Conservation (phyloP, 2,329 filamentous ascomycete genomes). For the Cryphonectria nitschkei region DNA sequence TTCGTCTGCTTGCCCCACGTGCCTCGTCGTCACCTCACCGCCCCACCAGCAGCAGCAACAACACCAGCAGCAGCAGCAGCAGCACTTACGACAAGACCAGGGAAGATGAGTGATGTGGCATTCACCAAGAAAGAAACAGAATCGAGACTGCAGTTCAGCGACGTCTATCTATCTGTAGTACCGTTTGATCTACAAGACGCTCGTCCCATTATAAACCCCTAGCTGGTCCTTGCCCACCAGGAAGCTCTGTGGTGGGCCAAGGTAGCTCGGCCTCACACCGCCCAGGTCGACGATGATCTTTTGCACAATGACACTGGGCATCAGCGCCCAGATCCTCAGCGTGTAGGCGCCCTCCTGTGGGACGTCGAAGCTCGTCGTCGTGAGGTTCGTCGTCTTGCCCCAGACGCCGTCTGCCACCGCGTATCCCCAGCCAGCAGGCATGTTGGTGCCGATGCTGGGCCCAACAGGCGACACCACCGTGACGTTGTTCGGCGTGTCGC, state of each 20-base stretch:
- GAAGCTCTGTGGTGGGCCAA: conserved; percentile 62
- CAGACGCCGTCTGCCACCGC: conserved; percentile 52
- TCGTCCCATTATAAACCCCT: conserved; percentile 43
- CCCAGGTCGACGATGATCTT: conserved; percentile 61
- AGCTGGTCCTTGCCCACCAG: conserved; percentile 45
- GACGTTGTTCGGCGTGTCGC: conserved; percentile 36
- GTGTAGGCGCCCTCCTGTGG: conserved; percentile 50
- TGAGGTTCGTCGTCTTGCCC: conserved; percentile 49
- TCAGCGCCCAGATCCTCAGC: conserved; percentile 54
- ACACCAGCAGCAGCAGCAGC: neutral
- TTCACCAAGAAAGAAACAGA: neutral
- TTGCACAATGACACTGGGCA: conserved; percentile 58
- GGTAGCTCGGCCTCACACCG: conserved; percentile 56
- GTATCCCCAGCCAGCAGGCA: conserved; percentile 47
- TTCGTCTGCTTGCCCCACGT: neutral
- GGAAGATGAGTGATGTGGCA: neutral
- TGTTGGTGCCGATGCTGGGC: conserved; percentile 43
- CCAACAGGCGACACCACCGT: conserved; percentile 47
- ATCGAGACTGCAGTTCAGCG: neutral
- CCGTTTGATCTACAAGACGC: conserved; percentile 23
- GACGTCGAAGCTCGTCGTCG: conserved; percentile 49
- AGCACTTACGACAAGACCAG: neutral
- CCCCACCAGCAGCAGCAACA: neutral
- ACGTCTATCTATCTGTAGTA: neutral
- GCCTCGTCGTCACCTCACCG: neutral